These are phyloP conservation scores for Trametes meyenii DNA, from an alignment of 768 basidiomycete genomes.

Conservation along the genomic window DNA sequence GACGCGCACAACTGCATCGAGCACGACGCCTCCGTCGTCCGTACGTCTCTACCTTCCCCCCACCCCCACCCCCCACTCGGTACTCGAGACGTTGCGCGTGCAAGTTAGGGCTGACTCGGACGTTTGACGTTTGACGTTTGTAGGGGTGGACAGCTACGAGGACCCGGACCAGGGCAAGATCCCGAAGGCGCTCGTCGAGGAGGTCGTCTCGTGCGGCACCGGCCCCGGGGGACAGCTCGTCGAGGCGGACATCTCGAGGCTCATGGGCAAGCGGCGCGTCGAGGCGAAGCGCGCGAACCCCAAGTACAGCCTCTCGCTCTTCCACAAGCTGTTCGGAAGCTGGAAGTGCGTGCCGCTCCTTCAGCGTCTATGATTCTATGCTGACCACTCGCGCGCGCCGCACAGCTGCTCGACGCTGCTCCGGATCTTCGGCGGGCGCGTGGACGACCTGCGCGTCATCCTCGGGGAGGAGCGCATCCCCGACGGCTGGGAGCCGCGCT, in stretches of 20 bases:
- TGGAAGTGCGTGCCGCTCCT: constrained; percentile 55
- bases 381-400: neutral
- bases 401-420: constrained; percentile 63
- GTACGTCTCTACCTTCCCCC: constrained; percentile 40
- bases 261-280: constrained; percentile 62
- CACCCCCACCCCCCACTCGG: neutral
- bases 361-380: too few relatives aligned
- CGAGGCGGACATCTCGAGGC: constrained; percentile 56
- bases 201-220: constrained; percentile 59
- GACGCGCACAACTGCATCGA: constrained; percentile 78
- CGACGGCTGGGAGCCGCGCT: constrained; percentile 68
- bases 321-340: constrained; percentile 66
- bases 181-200: constrained; percentile 48
- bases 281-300: constrained; percentile 57
- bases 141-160: constrained; percentile 55
- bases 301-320: constrained; percentile 52
- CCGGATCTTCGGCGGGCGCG: constrained; percentile 65
- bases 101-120: too few relatives aligned
- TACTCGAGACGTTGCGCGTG: too few relatives aligned
- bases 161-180: constrained; percentile 60
- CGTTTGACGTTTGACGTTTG: neutral
- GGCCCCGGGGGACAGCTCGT: constrained; percentile 57
- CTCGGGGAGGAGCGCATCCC: constrained; percentile 71
- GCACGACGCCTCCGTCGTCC: constrained; percentile 64
- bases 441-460: constrained; percentile 55